Base-by-base conservation (phyloP, 2,329 filamentous ascomycete genomes). In the Calonectria honghensis region DNA sequence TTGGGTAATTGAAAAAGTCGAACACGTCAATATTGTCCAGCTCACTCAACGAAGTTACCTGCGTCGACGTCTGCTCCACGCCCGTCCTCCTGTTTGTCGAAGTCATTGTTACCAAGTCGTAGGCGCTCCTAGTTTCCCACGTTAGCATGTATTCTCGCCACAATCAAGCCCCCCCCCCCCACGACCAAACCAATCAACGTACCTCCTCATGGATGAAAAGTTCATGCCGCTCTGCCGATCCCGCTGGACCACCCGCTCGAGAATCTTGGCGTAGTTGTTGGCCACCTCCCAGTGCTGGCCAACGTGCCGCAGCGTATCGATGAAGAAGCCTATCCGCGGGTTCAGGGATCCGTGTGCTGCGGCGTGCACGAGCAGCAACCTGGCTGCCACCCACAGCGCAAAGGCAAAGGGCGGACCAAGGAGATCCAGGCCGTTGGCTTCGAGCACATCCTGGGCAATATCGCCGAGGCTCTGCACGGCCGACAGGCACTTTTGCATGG, bases 1-100 rank as follows among this genome's bases (percentile, higher is more conserved):
- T 85, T 16, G 86, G 86, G 52, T 85, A 86, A 31, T 87, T 87
- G 79, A 88, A 88, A 72, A 88, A 88, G 75, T 87, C 86, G 57
- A 88, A 88, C 4, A 88, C 82, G 32, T 88, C 86, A 27, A 88
- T 86, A 57, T 84, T 85, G 73, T 88, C 86, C 3, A 88, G 80
- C 71, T 88, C 86, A 74, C 80, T 83, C 6, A 85, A 80, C 0
- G 86, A 84, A 5, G 85, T 84, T 2, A 82, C 77, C 52, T 86
- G 85, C 0, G 85, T 85, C 20, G 85, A 85, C 6, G 84, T 86
- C 4, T 82, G 83, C 32, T 87, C 85, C 0, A 86, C 45, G 4
- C 84, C 84, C 0, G 85, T 86, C 13, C 80, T 83, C 20, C 85
- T 82, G 0, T 81, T 83, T 9, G 83, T 80, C 2, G 81, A 81